These are phyloP conservation scores for Fomitopsis pinicola DNA, from an alignment of 1,284 basidiomycete species.

Conservation along the genomic window DNA sequence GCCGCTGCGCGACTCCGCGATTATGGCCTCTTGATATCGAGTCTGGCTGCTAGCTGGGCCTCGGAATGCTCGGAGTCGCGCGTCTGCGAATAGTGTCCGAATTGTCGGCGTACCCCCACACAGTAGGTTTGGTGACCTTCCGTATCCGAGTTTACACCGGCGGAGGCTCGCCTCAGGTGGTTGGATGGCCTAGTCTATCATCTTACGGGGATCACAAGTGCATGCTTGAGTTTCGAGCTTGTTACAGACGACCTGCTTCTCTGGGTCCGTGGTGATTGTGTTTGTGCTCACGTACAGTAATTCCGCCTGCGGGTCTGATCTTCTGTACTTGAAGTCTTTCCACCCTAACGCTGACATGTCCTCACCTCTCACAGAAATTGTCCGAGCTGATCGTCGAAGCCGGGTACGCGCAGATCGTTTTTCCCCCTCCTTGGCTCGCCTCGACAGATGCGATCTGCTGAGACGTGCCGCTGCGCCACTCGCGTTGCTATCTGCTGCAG, in stretches of 20 bases:
- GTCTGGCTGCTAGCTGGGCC: neutral
- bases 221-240: neutral
- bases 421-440: neutral
- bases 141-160: neutral
- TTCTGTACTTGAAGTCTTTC: neutral
- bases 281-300: no score
- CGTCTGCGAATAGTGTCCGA: neutral
- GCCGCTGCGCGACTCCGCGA: neutral
- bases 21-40: neutral
- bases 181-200: neutral
- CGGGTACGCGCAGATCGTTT: slow-evolving; percentile 12
- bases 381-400: slow-evolving; percentile 61
- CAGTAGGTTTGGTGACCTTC: neutral
- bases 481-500: slow-evolving; percentile 9
- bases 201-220: neutral
- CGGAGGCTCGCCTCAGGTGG: neutral
- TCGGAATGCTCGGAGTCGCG: neutral
- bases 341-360: slow-evolving; percentile 2
- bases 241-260: neutral
- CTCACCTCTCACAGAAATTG: slow-evolving; percentile 53
- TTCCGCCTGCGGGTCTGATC: slow-evolving; percentile 66
- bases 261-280: neutral
- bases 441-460: neutral
- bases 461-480: neutral
- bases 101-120: neutral